Percentiles rank a stretch among this genome's conserved stretches.
Evolutionary conservation across 1,139 yeast species (phyloP).

Genomic region (Saccharomycopsis hybrid): DNA sequence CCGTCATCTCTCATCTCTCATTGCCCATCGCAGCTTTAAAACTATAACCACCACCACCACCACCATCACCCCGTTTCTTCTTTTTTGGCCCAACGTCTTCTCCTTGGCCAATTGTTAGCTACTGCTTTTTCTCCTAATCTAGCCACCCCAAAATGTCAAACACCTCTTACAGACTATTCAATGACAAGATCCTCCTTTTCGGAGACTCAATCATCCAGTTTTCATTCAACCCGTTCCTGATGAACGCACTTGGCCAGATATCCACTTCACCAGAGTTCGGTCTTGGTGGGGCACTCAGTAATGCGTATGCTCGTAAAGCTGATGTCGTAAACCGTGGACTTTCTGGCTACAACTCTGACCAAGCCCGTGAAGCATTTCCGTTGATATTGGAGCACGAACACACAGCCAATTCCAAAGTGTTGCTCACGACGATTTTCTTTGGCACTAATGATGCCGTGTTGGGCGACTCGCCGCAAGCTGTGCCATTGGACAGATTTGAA

Average conservation of each 20-base stretch:
- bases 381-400: constrained; percentile 40
- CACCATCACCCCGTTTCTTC: too few relatives aligned
- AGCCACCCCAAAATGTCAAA: too few relatives aligned
- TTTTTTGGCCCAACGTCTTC: too few relatives aligned
- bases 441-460: constrained; percentile 71
- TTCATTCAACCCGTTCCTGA: constrained; percentile 31
- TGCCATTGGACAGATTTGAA: constrained; percentile 42
- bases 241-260: constrained; percentile 4
- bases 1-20: too few relatives aligned
- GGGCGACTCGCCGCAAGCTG: constrained; percentile 44
- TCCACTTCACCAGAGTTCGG: constrained; percentile 33
- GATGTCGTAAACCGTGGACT: constrained; percentile 58
- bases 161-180: constrained; percentile 24
- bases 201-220: constrained; percentile 69
- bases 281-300: constrained; percentile 46
- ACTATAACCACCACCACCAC: too few relatives aligned
- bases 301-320: constrained; percentile 43
- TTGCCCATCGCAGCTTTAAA: too few relatives aligned
- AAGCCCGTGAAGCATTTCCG: constrained; percentile 43
- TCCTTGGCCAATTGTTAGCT: too few relatives aligned
- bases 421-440: constrained; percentile 54
- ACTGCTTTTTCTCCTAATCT: too few relatives aligned
- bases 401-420: constrained; percentile 30
- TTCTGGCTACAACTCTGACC: constrained; percentile 54
- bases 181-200: constrained; percentile 48